Percentiles rank a stretch among this genome's conserved stretches.
These are phyloP conservation scores for Hymenoscyphus albidus DNA, from an alignment of 2,329 filamentous ascomycete species.

Conservation along the genomic window DNA sequence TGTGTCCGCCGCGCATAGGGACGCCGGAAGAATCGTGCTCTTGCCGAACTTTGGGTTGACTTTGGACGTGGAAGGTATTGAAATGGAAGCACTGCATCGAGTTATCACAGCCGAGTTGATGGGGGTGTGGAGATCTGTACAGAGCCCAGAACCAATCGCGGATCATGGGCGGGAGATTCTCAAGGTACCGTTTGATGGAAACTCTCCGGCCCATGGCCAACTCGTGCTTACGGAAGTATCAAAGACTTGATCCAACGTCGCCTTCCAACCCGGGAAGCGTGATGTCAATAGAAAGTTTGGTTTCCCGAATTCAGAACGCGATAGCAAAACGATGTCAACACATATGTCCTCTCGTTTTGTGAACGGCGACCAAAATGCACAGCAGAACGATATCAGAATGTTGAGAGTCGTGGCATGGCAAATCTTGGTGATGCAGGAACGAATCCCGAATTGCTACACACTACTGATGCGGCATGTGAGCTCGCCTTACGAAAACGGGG, in stretches of 20 bases:
- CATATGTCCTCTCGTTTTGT: not conserved
- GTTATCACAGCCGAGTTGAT: not conserved
- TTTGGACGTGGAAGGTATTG: not conserved
- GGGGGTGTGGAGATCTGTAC: constrained; percentile 5
- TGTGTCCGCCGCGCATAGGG: constrained; percentile 4
- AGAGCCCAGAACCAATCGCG: constrained; percentile 8
- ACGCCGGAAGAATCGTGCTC: not conserved
- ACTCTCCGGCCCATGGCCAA: not conserved
- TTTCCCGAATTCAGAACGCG: not conserved
- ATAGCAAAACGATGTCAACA: not conserved
- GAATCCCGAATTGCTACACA: not conserved
- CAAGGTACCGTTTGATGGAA: not conserved
- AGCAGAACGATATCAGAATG: not conserved
- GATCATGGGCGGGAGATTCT: constrained; percentile 4
- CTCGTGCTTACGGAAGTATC: not conserved
- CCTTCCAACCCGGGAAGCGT: not conserved
- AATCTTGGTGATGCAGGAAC: constrained; percentile 1
- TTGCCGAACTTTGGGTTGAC: not conserved
- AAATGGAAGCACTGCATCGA: not conserved
- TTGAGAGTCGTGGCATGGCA: not conserved
- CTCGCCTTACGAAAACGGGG: constrained; percentile 1
- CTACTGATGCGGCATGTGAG: not conserved
- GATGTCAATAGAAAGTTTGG: not conserved
- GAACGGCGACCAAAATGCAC: not conserved
- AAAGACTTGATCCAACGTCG: not conserved